Percentiles rank a stretch among this genome's conserved stretches.
Conservation (phyloP, 1,139 yeast species). For the Kodamaea arcana region DNA sequence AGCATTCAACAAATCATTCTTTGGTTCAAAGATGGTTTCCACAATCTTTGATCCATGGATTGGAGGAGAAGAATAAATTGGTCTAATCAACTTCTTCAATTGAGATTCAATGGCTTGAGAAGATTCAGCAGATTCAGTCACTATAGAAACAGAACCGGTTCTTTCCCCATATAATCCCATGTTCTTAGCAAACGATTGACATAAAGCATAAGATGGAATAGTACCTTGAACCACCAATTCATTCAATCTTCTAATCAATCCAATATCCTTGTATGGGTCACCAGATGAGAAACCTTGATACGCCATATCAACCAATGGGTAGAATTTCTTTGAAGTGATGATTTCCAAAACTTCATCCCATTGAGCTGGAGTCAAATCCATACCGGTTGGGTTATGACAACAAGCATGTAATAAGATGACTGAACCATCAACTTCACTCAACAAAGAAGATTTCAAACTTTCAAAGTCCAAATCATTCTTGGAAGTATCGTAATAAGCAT, state of each 20-base stretch:
- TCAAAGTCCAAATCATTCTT: conserved; percentile 53
- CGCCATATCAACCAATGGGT: conserved; percentile 86
- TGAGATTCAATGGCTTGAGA: conserved; percentile 64
- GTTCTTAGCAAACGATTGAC: conserved; percentile 94
- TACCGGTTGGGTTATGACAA: conserved; percentile 96
- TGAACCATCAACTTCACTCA: conserved; percentile 46
- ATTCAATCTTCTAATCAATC: conserved; percentile 47
- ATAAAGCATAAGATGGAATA: conserved; percentile 56
- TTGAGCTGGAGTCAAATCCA: conserved; percentile 77
- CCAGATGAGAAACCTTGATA: conserved; percentile 94
- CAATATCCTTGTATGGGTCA: conserved; percentile 45
- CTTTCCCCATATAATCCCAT: conserved; percentile 97
- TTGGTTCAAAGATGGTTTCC: conserved; percentile 63
- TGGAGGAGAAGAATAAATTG: conserved; percentile 91
- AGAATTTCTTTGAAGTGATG: conserved; percentile 49
- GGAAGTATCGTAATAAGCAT: conserved; percentile 50
- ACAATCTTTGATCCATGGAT: conserved; percentile 91
- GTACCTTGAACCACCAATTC: conserved; percentile 44
- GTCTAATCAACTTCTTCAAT: conserved; percentile 73
- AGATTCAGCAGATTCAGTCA: conserved; percentile 45
- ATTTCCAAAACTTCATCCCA: conserved; percentile 72
- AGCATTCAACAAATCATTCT: conserved; percentile 51
- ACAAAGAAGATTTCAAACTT: conserved; percentile 42
- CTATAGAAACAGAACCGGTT: conserved; percentile 79
- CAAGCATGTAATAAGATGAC: conserved; percentile 85